A percentile compares a stretch with the other conserved stretches of the same genome.
Evolutionary conservation across 2,329 filamentous ascomycete genomes (phyloP).

Genomic region (Xylaria sp.): DNA sequence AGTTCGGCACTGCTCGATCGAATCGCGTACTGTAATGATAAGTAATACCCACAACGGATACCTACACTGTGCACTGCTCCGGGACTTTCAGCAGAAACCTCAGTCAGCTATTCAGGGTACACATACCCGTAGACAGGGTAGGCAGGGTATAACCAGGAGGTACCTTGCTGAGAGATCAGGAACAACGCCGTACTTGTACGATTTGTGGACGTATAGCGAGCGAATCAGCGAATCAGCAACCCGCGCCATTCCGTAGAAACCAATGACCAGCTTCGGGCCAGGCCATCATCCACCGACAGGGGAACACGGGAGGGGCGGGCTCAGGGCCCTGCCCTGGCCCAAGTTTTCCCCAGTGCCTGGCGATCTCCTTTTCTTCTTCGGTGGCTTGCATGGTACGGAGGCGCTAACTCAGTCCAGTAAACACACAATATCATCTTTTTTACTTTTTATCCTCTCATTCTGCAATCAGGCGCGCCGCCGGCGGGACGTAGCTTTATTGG

Average conservation of each 20-base stretch:
- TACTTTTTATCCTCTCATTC: not conserved
- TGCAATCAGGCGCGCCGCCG: constrained; percentile 15
- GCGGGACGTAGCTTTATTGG: not conserved
- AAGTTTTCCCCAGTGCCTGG: constrained; percentile 23
- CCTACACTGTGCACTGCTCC: not conserved
- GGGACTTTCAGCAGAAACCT: not conserved
- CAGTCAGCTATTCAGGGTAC: not conserved
- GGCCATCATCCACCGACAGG: not conserved
- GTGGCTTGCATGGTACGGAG: constrained; percentile 24
- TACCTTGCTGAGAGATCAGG: constrained; percentile 1
- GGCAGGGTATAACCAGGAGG: not conserved
- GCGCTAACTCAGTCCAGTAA: constrained; percentile 19
- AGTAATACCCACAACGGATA: not conserved
- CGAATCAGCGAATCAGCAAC: constrained; percentile 22
- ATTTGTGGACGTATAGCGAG: constrained; percentile 10
- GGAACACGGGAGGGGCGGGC: not conserved
- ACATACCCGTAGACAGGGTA: not conserved
- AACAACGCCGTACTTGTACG: constrained; percentile 15
- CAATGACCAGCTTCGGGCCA: constrained; percentile 16
- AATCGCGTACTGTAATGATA: not conserved
- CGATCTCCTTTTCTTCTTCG: constrained; percentile 27
- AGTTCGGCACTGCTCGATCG: too few species aligned
- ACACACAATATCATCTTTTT: constrained; percentile 7
- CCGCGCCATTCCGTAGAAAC: constrained; percentile 14
- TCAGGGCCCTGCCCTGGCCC: constrained; percentile 8